Conservation (phyloP, 139 green algal species). For the Closterium sp. region DNA sequence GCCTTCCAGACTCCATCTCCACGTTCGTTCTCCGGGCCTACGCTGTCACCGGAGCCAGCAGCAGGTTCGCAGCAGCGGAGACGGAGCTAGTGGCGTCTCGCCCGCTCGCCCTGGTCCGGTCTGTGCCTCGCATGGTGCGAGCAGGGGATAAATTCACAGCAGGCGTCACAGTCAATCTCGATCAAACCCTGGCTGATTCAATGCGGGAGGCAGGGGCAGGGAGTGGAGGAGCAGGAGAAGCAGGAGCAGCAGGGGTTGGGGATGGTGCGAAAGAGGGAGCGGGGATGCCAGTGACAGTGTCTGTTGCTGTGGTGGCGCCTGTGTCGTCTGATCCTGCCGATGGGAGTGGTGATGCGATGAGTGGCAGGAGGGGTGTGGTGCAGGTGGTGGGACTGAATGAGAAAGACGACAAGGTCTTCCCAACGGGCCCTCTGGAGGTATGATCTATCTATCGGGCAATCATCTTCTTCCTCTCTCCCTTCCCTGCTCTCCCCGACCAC, state of each 20-base stretch:
- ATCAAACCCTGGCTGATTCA: not conserved
- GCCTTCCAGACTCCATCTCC: not conserved
- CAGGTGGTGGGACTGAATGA: not conserved
- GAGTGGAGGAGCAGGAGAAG: not conserved
- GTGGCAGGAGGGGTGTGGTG: not conserved
- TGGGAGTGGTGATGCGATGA: not conserved
- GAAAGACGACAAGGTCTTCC: not conserved
- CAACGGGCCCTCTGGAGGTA: not conserved
- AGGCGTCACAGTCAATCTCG: conserved; percentile 54
- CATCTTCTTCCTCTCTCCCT: not conserved
- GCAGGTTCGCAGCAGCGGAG: conserved; percentile 58
- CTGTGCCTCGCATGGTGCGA: conserved; percentile 61
- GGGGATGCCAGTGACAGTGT: not conserved
- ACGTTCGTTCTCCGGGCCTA: not conserved
- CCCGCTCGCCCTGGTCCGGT: conserved; percentile 60
- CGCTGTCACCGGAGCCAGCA: not conserved
- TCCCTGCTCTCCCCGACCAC: not conserved
- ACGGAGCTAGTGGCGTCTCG: conserved; percentile 56
- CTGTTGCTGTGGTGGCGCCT: not conserved
- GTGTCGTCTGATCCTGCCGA: not conserved
- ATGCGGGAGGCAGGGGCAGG: not conserved
- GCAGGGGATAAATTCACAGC: conserved; percentile 62
- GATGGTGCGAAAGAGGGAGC: not conserved
- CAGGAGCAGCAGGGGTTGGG: not conserved
- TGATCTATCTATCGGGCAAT: not conserved